These are phyloP conservation scores for Larix sibirica DNA, from an alignment of 83 land plant species.

Conservation along the genomic window DNA sequence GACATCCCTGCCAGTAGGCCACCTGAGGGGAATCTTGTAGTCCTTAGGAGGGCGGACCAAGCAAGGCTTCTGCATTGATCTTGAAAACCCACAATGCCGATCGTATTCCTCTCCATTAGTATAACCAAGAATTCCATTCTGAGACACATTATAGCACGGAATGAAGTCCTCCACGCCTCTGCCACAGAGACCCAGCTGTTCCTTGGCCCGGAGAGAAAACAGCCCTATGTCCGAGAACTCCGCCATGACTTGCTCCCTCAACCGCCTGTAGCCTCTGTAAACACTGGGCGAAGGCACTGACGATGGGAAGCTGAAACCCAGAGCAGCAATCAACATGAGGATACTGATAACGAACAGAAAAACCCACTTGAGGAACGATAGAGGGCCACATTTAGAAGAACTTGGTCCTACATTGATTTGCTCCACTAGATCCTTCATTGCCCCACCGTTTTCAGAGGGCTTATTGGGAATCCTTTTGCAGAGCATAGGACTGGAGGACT, in stretches of 20 bases:
- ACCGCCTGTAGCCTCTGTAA: conserved; percentile 54
- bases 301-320: conserved; percentile 55
- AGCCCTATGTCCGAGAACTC: conserved; percentile 24
- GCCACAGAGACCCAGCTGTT: conserved; percentile 6
- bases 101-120: conserved; percentile 38
- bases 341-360: conserved; percentile 23
- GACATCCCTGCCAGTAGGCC: conserved; percentile 82
- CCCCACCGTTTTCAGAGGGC: background rate
- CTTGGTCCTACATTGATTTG: background rate
- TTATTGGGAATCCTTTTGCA: background rate
- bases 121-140: conserved; percentile 26
- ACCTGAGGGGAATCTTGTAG: conserved; percentile 76
- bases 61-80: conserved; percentile 37
- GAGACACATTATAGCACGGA: conserved; percentile 73
- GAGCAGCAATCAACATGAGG: conserved; percentile 47
- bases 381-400: background rate
- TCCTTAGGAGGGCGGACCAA: conserved; percentile 71
- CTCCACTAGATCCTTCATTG: conserved; percentile 15
- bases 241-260: conserved; percentile 20
- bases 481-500: no score
- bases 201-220: background rate
- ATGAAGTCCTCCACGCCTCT: conserved; percentile 58
- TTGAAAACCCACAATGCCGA: conserved; percentile 34
- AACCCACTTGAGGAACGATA: conserved; percentile 1
- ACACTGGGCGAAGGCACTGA: conserved; percentile 29